Evolutionary conservation across 2,329 filamentous ascomycete species (phyloP), one percentile per base, ranked within the genome.

Genomic region (Delphinella strobiligena): DNA sequence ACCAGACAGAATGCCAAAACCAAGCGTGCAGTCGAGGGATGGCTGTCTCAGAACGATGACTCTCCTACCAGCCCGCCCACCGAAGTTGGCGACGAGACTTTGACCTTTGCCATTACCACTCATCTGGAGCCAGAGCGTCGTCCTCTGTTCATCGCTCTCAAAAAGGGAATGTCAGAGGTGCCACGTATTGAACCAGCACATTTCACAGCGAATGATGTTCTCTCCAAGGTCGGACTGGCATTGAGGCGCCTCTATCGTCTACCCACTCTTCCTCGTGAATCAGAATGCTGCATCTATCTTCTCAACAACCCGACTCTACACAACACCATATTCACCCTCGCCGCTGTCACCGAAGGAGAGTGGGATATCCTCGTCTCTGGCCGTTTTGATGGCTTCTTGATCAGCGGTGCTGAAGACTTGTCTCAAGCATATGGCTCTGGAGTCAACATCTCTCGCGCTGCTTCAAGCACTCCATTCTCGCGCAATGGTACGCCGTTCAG

Each of bases 321-420:
- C 58, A 82, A 91, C 53, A 77, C 94, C 22, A 75, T 96, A 3
- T 79, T 85, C 31, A 94, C 89, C 0, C 71, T 95, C 36, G 80
- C 83, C 27, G 85, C 88, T 38, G 91, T 96, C 50, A 91, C 82
- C 54, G 75, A 79, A 34, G 82, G 84, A n/a, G 89, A 96, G 60
- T 96, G 89, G 89, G 89, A 95, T 46, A 93, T 96, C 40, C 70
- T 96, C 10, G 85, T 82, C 4, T 95, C 89, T 0, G 89, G 89
- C 19, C 82, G 89, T 19, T 96, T 96, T 52, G 88, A 95, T 54
- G 89, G 89, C 3, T 96, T 96, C 62, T 70, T 95, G 15, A 93
- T 89, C 77, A 93, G 86, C 33, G 89, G 89, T 16, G 86, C 85
- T 5, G 88, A 95, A 47, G 49, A 59, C 15, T 52, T 59, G 22